These are phyloP conservation scores for Yarrowia osloensis DNA, from an alignment of 805 yeast genomes.

Conservation along the genomic window DNA sequence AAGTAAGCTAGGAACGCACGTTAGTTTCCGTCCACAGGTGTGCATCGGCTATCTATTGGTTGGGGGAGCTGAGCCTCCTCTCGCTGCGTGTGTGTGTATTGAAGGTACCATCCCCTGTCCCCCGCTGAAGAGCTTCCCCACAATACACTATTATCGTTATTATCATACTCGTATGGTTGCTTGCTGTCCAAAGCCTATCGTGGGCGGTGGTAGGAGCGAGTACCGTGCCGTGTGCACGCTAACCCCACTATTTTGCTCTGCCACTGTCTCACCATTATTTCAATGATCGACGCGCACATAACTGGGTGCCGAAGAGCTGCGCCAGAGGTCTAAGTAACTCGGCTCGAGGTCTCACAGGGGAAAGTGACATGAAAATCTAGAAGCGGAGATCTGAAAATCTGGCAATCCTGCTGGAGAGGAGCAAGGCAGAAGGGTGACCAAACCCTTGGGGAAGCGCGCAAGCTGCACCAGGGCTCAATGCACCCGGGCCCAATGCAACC, in stretches of 20 bases:
- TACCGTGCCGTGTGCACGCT: not conserved
- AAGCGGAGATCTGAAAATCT: constrained; percentile 17
- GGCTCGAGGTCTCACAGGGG: not conserved
- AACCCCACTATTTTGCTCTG: not conserved
- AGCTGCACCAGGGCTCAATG: too few species aligned
- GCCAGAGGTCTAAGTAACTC: not conserved
- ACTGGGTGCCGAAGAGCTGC: not conserved
- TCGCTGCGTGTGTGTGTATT: too few species aligned
- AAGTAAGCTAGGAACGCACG: not conserved
- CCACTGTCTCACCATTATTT: not conserved
- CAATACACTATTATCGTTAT: not conserved
- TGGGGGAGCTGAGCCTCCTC: too few species aligned
- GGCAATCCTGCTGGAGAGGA: not conserved
- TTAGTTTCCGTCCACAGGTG: not conserved
- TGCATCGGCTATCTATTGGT: not conserved
- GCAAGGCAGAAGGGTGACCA: not conserved
- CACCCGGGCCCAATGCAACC: not conserved
- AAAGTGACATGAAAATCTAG: constrained; percentile 21
- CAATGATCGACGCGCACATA: not conserved
- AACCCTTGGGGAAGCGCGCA: not conserved
- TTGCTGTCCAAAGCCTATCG: constrained; percentile 13
- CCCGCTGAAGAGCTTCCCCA: not conserved
- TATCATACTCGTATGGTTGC: not conserved
- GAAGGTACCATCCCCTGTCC: too few species aligned
- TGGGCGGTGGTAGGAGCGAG: not conserved